Evolutionary conservation across 2,329 filamentous ascomycete species (phyloP), one percentile per base, ranked within the genome.

Genomic region (Beauveria sp.): DNA sequence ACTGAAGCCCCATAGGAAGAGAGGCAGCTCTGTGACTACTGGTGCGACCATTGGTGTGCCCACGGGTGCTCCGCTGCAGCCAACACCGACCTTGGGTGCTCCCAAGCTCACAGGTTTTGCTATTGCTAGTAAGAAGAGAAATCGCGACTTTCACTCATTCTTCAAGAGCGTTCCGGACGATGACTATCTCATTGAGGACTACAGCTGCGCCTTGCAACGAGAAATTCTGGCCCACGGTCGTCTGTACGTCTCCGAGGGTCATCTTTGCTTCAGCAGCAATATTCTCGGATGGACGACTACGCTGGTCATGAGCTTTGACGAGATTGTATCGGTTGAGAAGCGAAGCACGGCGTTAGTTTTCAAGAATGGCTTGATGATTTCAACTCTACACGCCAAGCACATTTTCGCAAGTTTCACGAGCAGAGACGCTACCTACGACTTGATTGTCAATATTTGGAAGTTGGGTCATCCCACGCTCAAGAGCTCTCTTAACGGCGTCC

Each of bases 261-360:
- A 99, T 72, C 86, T 99, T 52, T 99, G 95, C 78, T 99, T 99
- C 76, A 97, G 93, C 70, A 98, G 95, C 79, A 99, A 99, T 72
- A 99, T 99, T 66, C 84, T 99, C 52, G 95, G 95, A 60, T 99
- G 95, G 95, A 90, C 96, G 24, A 99, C 95, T 0, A 99, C 95
- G 1, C 80, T 99, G 48, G 93, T 99, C 58, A 96, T 99, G 79
- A 96, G 92, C 73, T 99, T 99, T 72, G 95, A 99, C 71, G 95
- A 99, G 74, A 91, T 99, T 62, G 91, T 98, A 22, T 92, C 93
- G 1, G 90, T 99, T 8, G 95, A 99, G 76, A 98, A 98, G 78
- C 90, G 96, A 73, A 97, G 88, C 72, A 99, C 95, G 0, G 95
- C 95, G 0, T 82, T 99, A 64, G 81, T 99, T 1, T 98, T 99